Evolutionary conservation across 371 early-diverging fungal genomes (phyloP).

Genomic region (Mucor indicus): DNA sequence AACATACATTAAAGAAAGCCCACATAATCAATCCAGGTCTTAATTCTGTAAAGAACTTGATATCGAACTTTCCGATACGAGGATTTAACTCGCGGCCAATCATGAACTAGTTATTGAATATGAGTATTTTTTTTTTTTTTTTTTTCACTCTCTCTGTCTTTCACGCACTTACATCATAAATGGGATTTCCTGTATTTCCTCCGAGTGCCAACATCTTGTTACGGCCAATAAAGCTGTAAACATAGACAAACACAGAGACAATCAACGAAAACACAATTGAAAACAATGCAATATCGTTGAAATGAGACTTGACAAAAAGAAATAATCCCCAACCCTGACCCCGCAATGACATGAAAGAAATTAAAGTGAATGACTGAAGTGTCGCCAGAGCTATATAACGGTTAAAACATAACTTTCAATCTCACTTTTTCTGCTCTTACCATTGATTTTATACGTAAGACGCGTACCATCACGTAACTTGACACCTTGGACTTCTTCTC

Average conservation of each 20-base stretch:
- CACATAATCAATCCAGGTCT: constrained; percentile 88
- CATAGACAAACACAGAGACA: constrained; percentile 69
- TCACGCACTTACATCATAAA: constrained; percentile 84
- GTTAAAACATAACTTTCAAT: constrained; percentile 7
- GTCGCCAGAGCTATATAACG: constrained; percentile 28
- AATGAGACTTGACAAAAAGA: constrained; percentile 75
- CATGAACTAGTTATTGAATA: constrained; percentile 69
- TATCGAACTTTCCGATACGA: constrained; percentile 76
- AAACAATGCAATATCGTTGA: constrained; percentile 66
- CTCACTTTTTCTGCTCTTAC: constrained; percentile 25
- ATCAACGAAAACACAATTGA: constrained; percentile 62
- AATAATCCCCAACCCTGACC: constrained; percentile 37
- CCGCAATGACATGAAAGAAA: constrained; percentile 40
- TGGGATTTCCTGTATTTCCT: constrained; percentile 86
- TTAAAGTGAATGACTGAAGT: constrained; percentile 59
- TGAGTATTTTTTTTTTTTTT: no score
- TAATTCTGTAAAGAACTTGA: constrained; percentile 92
- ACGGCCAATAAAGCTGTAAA: constrained; percentile 71
- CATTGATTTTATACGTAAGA: constrained; percentile 76
- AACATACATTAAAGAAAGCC: constrained; percentile 71
- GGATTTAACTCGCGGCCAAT: constrained; percentile 90
- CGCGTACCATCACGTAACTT: constrained; percentile 64
- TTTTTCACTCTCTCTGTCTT: no score
- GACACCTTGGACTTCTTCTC: constrained; percentile 67
- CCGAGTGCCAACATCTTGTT: constrained; percentile 71